These are phyloP conservation scores for Aureoboletus auriporus DNA, from an alignment of 768 basidiomycete species.

Conservation along the genomic window DNA sequence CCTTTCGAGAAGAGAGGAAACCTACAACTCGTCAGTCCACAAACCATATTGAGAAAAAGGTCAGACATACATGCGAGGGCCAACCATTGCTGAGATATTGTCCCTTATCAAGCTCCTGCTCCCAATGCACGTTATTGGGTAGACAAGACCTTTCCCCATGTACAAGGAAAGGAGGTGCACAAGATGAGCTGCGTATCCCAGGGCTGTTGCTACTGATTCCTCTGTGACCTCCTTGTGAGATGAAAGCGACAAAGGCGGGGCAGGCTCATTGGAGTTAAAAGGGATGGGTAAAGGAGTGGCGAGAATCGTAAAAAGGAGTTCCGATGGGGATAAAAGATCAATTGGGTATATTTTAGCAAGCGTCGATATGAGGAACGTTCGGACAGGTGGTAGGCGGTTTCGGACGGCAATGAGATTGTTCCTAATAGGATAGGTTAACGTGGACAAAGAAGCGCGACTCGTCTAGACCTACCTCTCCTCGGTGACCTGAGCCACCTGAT, in stretches of 20 bases:
- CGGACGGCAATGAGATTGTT: slow-evolving; percentile 43
- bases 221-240: slow-evolving; percentile 75
- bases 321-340: slow-evolving; percentile 75
- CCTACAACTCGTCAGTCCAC: slow-evolving; percentile 40
- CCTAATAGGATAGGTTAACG: slow-evolving; percentile 35
- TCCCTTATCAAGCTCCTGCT: slow-evolving; percentile 91
- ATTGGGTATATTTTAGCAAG: slow-evolving; percentile 86
- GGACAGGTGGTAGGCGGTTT: slow-evolving; percentile 46
- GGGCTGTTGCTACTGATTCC: slow-evolving; percentile 80
- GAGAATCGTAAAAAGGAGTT: slow-evolving; percentile 87
- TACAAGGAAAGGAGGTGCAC: slow-evolving; percentile 81
- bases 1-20: slow-evolving; percentile 94
- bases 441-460: slow-evolving; percentile 1
- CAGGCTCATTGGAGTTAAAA: slow-evolving; percentile 65
- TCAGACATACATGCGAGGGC: slow-evolving; percentile 78
- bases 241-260: slow-evolving; percentile 70
- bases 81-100: slow-evolving; percentile 91
- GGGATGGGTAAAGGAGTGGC: slow-evolving; percentile 91
- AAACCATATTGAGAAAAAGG: slow-evolving; percentile 1
- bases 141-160: slow-evolving; percentile 69
- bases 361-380: slow-evolving; percentile 62
- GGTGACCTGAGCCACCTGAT: slow-evolving; percentile 31
- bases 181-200: slow-evolving; percentile 88
- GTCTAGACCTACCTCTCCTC: slow-evolving; percentile 36
- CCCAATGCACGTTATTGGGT: slow-evolving; percentile 87